Evolutionary conservation across 495 filamentous ascomycete species (phyloP), one percentile per base, ranked within the genome.

Genomic region (Paragyromitra xinjiangensis): DNA sequence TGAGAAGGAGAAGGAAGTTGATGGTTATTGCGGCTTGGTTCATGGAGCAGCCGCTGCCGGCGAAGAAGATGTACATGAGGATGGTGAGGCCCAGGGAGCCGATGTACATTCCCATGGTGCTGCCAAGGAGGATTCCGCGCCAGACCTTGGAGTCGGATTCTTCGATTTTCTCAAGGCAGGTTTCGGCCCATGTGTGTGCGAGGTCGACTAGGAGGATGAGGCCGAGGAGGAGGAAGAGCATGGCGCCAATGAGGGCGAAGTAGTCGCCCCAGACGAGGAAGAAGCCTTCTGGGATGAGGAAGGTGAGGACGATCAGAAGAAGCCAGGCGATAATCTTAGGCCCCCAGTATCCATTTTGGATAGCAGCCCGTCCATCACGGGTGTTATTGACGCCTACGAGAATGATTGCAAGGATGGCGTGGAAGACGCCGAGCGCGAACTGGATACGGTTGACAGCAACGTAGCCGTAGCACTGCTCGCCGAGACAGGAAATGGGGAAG

Each of bases 21-120:
- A 97, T 88, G 51, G 88, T 91, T 73, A 91, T 90, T 64, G 87
- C 86, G 2, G 88, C 90, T 84, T 99, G 95, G 84, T 99, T 99
- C 95, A 98, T 98, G 34, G 91, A 87, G 84, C 95, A 99, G 48
- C 90, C 91, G 61, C 87, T 86, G 42, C 84, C 84, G 12, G 95
- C 95, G 80, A 99, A 99, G 89, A 97, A 99, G 83, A 95, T 89
- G 86, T 97, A 99, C 91, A 97, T 96, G 78, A 99, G 82, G 76
- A 98, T 91, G 11, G 95, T 98, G 92, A 98, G 95, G 72, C 91
- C 93, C 39, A 98, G 84, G 22, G 93, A 94, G 16, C 88, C 89
- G 71, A 97, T 83, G 85, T 97, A 99, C 95, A 98, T 98, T 83
- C 92, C 90, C 40, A 98, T 84, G 1, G 95, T 98, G 22, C 94